Base-by-base conservation (phyloP, 2,329 filamentous ascomycete species). In the Aspergillus fumigatiaffinis region DNA sequence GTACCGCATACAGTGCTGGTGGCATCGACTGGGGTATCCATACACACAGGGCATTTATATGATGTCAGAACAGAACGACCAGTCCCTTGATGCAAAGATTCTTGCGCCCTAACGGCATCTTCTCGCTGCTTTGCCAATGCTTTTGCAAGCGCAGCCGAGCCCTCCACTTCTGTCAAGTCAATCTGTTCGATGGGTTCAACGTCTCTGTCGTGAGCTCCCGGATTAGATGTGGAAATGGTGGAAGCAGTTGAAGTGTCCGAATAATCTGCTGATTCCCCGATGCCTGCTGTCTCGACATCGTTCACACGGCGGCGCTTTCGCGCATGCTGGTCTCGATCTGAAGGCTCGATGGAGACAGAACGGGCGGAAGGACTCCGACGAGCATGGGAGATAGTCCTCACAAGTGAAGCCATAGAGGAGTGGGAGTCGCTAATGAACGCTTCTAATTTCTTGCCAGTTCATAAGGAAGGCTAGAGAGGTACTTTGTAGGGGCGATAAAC, bases 41-140 rank as follows among this genome's bases (percentile, higher is more conserved):
- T 82, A 71, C 85, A 87, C 23, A 87, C 83, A 48, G 86, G 84
- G 67, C 85, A 87, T 59, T 76, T 82, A 66, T 81, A 80, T 4
- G 71, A 79, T 23, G 73, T 80, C 62, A 81, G 75, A 38, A 74
- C 64, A 38, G 75, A 75, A 3, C 64, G 71, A 17, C 62, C 67
- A 20, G 68, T 61, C 35, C 69, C 68, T 9, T 66, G 66, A 6
- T 71, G 68, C 2, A 62, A 54, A 2, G 68, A 59, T 29, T 75
- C 66, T 60, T 82, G 77, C 1, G 78, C 73, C 55, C 78, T 77
- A 41, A 83, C 72, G 0, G 81, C 79, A 58, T 83, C 80, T 54
- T 80, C 75, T 5, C 77, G 75, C 66, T 84, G 82, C 65, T 82
- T 84, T 50, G 82, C 76, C 14, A 83, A 68, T 0, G 77, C 71